Percentiles rank a stretch among this genome's conserved stretches.
Conservation (phyloP, 1,284 basidiomycete genomes). For the Tranzscheliella williamsii region DNA sequence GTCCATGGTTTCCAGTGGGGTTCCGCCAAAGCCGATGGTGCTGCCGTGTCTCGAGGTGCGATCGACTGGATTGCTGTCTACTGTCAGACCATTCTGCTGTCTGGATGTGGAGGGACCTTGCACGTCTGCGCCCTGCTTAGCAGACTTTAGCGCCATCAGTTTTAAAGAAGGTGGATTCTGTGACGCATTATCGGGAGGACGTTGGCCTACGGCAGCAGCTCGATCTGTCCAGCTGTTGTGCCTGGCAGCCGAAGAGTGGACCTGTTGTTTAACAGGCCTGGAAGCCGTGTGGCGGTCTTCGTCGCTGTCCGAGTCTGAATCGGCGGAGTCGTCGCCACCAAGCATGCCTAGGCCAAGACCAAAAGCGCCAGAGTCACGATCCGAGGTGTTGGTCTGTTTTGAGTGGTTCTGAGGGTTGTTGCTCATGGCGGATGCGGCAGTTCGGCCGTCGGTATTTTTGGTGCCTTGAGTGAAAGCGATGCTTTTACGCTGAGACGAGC, state of each 20-base stretch:
- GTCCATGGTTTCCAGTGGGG: not conserved
- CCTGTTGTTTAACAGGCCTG: no score
- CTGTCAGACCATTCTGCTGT: constrained; percentile 4
- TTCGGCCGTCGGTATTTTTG: constrained; percentile 19
- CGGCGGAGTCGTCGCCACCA: constrained; percentile 24
- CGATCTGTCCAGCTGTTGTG: constrained; percentile 47
- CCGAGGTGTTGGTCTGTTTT: not conserved
- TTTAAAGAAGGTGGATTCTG: constrained; percentile 55
- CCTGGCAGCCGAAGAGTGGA: constrained; percentile 5
- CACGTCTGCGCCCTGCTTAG: constrained; percentile 13
- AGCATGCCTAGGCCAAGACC: constrained; percentile 45
- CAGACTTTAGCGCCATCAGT: constrained; percentile 50
- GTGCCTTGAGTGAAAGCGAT: constrained; percentile 36
- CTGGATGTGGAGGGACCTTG: not conserved
- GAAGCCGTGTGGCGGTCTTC: constrained; percentile 5
- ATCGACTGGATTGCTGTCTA: constrained; percentile 31
- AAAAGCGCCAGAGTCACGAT: constrained; percentile 39
- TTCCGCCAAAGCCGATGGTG: constrained; percentile 37
- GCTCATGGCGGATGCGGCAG: constrained; percentile 4
- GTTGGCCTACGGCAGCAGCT: constrained; percentile 48
- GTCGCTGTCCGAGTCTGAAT: constrained; percentile 41
- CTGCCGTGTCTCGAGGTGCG: constrained; percentile 40
- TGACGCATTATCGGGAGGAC: constrained; percentile 51
- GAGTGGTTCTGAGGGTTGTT: not conserved
- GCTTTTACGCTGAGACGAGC: constrained; percentile 13